Base-by-base conservation (phyloP, 768 basidiomycete species). In the Leccinum obscurum region DNA sequence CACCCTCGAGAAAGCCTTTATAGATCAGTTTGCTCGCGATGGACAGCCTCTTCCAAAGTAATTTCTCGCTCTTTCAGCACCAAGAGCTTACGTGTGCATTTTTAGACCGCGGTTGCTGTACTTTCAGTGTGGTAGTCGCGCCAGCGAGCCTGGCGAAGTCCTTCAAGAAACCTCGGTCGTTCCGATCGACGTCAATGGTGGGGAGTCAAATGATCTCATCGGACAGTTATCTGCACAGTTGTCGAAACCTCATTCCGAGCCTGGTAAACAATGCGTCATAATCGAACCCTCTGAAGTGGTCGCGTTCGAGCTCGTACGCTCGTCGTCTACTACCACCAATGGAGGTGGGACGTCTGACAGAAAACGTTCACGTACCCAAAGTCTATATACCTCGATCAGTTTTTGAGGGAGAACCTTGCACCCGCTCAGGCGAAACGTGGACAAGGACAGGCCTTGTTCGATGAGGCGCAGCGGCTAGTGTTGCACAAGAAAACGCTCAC, bases 361-460 rank as follows among this genome's bases (percentile, higher is more conserved):
- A 28, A 69, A 70, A 58, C 64, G 4, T 87, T 92, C 63, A 71
- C 69, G 14, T 93, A 82, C 64, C 90, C 91, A 2, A 83, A 81
- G 64, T 76, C 77, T 20, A 76, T 93, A 52, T 91, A 84, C 69
- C 76, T 93, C 54, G 92, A 93, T 68, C 83, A 85, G 54, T 93
- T 91, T 65, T 64, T 92, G 62, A 77, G 77, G 53, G 78, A 80
- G 54, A 90, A 89, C 48, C 64, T 83, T 4, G 78, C 78, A 7
- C 65, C 80, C 24, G 76, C 80, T 13, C 70, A 72, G 14, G 66
- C 69, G 50, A 79, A 78, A 65, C 64, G 77, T 35, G 60, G 11
- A 48, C 62, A 73, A 48, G 76, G 73, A 64, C 69, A 73, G 13
- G 74, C 78, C 28, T 77, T 87, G 56, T 60, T 76, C 7, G 77